These are phyloP conservation scores for Dryas integrifolia DNA, from an alignment of 331 rosid genomes.

Conservation along the genomic window DNA sequence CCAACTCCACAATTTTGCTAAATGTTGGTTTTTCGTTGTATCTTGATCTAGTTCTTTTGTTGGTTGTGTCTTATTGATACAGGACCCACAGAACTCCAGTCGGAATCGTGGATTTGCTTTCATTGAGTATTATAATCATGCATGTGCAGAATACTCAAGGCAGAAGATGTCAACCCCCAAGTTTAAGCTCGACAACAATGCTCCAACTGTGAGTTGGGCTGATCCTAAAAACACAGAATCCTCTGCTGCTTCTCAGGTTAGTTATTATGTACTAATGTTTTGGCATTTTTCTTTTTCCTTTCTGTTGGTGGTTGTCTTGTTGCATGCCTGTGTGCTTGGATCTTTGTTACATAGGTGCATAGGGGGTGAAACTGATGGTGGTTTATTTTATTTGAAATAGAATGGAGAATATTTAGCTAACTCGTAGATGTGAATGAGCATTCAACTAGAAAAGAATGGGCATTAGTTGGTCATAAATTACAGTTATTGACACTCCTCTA, in stretches of 20 bases:
- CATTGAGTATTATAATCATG: conserved; percentile 60
- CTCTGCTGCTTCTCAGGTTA: conserved; percentile 56
- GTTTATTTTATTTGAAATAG: neutral
- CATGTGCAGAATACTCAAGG: conserved; percentile 66
- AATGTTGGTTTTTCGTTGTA: conserved; percentile 11
- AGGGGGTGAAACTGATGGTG: neutral
- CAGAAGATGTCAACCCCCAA: conserved; percentile 58
- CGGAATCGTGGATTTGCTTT: conserved; percentile 62
- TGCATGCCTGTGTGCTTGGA: neutral
- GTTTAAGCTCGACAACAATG: conserved; percentile 53
- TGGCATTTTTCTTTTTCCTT: neutral
- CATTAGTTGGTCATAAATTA: neutral
- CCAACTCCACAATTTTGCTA: neutral
- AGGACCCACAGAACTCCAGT: conserved; percentile 53
- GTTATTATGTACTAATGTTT: conserved; percentile 3
- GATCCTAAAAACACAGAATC: conserved; percentile 66
- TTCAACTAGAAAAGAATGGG: neutral
- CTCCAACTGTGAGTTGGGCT: conserved; percentile 75
- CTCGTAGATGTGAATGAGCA: neutral
- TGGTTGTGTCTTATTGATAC: conserved; percentile 27
- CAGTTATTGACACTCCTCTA: neutral
- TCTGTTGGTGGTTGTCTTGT: conserved; percentile 2
- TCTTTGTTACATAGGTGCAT: neutral
- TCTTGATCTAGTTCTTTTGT: conserved; percentile 15
- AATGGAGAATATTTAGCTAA: neutral